These are phyloP conservation scores for Dactylellina cionopaga DNA, from an alignment of 2,329 filamentous ascomycete species.

Conservation along the genomic window DNA sequence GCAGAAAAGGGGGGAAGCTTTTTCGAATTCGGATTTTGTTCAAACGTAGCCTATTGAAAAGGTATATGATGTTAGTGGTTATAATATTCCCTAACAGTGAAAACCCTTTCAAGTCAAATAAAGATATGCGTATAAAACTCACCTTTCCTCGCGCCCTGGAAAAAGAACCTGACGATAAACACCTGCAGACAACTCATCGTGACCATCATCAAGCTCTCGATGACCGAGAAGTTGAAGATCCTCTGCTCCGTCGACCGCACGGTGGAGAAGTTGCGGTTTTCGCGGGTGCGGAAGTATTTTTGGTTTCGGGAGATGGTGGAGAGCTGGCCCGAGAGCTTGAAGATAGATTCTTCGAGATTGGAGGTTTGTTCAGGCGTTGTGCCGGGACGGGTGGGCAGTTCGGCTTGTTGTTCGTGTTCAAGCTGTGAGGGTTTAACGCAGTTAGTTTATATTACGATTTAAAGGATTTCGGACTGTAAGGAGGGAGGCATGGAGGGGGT, in stretches of 20 bases:
- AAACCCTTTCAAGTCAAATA: too few relatives aligned
- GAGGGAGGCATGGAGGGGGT: neutral
- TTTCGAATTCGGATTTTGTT: neutral
- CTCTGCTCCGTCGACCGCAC: conserved; percentile 93
- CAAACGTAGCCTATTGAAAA: conserved; percentile 40
- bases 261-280: conserved; percentile 99
- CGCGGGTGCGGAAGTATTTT: conserved; percentile 98
- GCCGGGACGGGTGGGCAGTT: conserved; percentile 87
- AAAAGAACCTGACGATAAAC: conserved; percentile 98
- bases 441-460: conserved; percentile 54
- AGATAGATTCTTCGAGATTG: conserved; percentile 89
- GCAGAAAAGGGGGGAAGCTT: neutral
- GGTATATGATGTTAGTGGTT: neutral
- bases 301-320: conserved; percentile 96
- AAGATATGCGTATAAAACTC: neutral
- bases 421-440: conserved; percentile 67
- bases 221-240: conserved; percentile 96
- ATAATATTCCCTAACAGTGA: too few relatives aligned
- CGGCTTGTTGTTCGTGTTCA: conserved; percentile 85
- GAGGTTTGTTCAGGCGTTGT: conserved; percentile 88
- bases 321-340: conserved; percentile 91
- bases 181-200: conserved; percentile 97
- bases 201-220: conserved; percentile 90
- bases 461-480: neutral
- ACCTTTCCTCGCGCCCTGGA: conserved; percentile 71